phyloP scores from a whole-genome alignment of 257 asterid species.

The Solanum virginianum region DNA sequence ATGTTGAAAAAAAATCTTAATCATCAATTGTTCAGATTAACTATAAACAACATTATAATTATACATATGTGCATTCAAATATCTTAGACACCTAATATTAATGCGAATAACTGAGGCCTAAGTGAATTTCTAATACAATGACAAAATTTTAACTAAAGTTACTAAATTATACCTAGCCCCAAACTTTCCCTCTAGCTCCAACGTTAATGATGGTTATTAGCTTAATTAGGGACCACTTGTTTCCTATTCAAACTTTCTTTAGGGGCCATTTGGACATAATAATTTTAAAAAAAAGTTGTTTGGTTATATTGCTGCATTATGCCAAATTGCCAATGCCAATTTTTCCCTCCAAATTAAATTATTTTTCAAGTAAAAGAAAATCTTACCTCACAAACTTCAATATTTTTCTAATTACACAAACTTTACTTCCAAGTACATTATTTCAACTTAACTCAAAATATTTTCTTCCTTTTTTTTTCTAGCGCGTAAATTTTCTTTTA shows the following conservation, averaged over 20 bases:
- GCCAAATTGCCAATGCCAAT: not conserved
- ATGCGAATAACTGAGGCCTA: not conserved
- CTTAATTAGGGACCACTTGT: not conserved
- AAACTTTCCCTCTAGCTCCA: not conserved
- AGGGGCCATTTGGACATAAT: not conserved
- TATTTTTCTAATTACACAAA: not conserved
- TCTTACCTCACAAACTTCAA: not conserved
- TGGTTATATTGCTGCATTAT: not conserved
- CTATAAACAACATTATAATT: not conserved
- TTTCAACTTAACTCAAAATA: not conserved
- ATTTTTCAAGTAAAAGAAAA: not conserved
- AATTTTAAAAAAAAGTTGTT: not conserved
- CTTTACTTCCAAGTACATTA: not conserved
- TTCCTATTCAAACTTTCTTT: not conserved
- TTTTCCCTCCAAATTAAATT: not conserved
- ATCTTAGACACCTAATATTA: not conserved
- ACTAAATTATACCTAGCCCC: not conserved
- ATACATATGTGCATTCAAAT: not conserved
- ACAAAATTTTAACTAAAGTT: not conserved
- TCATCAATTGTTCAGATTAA: not conserved
- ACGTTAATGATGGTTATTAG: not conserved
- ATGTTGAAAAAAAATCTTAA: not conserved
- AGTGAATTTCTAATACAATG: not conserved
- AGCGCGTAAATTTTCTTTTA: not conserved
- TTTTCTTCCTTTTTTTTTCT: not conserved